phyloP scores from a whole-genome alignment of 2,329 filamentous ascomycete species.

The Aspergillus udagawae region DNA sequence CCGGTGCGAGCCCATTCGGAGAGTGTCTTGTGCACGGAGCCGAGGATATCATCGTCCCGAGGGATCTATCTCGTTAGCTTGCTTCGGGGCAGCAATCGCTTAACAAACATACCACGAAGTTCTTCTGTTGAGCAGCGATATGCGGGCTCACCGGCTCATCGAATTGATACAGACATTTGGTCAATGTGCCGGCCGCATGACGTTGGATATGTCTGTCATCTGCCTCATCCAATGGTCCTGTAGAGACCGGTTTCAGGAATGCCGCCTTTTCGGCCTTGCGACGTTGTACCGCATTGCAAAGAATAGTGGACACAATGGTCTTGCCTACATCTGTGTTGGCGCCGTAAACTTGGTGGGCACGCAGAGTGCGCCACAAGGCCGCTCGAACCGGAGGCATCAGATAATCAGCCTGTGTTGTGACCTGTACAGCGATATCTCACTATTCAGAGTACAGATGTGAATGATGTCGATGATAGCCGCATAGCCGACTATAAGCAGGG shows the following conservation, averaged over 20 bases:
- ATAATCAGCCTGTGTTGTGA: conserved; percentile 1
- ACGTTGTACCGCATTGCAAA: conserved; percentile 59
- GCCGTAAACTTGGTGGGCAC: conserved; percentile 72
- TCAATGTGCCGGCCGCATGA: conserved; percentile 55
- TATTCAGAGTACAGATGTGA: background rate
- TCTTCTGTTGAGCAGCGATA: conserved; percentile 58
- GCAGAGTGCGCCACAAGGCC: conserved; percentile 64
- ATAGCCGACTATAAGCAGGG: background rate
- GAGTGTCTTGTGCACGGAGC: conserved; percentile 45
- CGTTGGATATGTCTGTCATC: conserved; percentile 64
- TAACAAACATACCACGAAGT: conserved; percentile 28
- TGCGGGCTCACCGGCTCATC: conserved; percentile 73
- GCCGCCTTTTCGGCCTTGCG: conserved; percentile 43
- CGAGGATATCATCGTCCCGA: conserved; percentile 49
- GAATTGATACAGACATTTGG: conserved; percentile 67
- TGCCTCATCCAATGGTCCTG: conserved; percentile 64
- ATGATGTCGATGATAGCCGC: too few relatives aligned
- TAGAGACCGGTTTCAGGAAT: conserved; percentile 80
- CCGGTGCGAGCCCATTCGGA: conserved; percentile 30
- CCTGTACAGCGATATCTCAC: background rate
- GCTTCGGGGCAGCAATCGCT: conserved; percentile 1
- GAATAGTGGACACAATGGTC: conserved; percentile 70
- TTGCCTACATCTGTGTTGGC: conserved; percentile 84
- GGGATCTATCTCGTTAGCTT: conserved; percentile 37
- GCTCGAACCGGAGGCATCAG: conserved; percentile 52